phyloP scores from a whole-genome alignment of 352 stramenopile species.

The Phytophthora palmivora region DNA sequence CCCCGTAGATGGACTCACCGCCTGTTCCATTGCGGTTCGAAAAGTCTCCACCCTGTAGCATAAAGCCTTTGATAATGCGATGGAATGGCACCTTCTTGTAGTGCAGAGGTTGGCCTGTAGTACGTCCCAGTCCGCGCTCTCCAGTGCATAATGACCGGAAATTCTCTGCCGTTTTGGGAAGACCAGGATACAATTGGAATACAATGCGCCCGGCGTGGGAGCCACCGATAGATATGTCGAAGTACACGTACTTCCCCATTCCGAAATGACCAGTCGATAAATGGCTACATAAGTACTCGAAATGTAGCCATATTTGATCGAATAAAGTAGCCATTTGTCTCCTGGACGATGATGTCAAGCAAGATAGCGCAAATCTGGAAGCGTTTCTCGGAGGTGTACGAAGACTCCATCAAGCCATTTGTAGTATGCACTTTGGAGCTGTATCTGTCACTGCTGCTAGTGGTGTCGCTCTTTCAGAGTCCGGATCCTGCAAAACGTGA shows the following conservation, averaged over 20 bases:
- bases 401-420: slow-evolving; percentile 46
- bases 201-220: slow-evolving; percentile 67
- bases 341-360: neutral
- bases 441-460: slow-evolving; percentile 60
- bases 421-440: slow-evolving; percentile 59
- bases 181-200: slow-evolving; percentile 63
- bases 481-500: slow-evolving; percentile 43
- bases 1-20: slow-evolving; percentile 88
- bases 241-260: slow-evolving; percentile 51
- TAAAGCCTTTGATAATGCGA: slow-evolving; percentile 88
- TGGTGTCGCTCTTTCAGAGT: slow-evolving; percentile 64
- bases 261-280: neutral
- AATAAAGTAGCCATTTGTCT: neutral
- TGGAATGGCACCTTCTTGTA: slow-evolving; percentile 83
- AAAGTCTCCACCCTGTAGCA: slow-evolving; percentile 86
- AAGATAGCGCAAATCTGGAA: slow-evolving; percentile 9
- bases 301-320: neutral
- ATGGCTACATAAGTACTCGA: neutral
- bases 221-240: slow-evolving; percentile 91
- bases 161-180: slow-evolving; percentile 72
- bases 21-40: slow-evolving; percentile 83
- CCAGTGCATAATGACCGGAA: slow-evolving; percentile 71
- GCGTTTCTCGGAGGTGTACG: slow-evolving; percentile 25
- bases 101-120: slow-evolving; percentile 63
- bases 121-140: slow-evolving; percentile 69